Evolutionary conservation across 2,329 filamentous ascomycete species (phyloP).

Genomic region (Fusarium ramigenum): DNA sequence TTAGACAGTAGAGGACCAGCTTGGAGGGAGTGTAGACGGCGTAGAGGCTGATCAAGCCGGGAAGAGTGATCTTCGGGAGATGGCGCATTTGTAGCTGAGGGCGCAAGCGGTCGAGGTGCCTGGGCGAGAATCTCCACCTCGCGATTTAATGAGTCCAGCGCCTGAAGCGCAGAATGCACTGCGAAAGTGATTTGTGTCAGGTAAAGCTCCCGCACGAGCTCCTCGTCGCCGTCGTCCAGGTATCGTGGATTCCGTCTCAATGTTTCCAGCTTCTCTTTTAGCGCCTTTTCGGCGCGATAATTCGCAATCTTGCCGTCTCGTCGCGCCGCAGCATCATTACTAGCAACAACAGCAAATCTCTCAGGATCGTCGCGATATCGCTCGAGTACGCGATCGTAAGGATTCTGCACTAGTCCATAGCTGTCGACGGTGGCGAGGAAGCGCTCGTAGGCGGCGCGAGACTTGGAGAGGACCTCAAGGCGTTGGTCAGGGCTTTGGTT

Average conservation of each 20-base stretch:
- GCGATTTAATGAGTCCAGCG: conserved; percentile 85
- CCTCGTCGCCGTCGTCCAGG: conserved; percentile 78
- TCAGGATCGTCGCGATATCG: conserved; percentile 76
- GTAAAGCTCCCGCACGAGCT: conserved; percentile 80
- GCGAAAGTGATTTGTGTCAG: conserved; percentile 78
- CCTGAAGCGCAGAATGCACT: conserved; percentile 83
- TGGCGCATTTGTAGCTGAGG: conserved; percentile 57
- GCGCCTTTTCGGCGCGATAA: conserved; percentile 84
- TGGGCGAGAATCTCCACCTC: conserved; percentile 84
- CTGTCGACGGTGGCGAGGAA: conserved; percentile 81
- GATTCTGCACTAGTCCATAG: conserved; percentile 75
- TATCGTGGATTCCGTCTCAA: conserved; percentile 59
- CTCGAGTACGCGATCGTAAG: conserved; percentile 75
- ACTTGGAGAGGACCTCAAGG: conserved; percentile 67
- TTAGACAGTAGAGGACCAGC: conserved; percentile 79
- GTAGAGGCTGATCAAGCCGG: conserved; percentile 74
- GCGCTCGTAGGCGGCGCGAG: conserved; percentile 77
- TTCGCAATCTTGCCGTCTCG: conserved; percentile 86
- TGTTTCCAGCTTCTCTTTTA: conserved; percentile 81
- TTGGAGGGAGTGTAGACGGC: conserved; percentile 58
- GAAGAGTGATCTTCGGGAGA: conserved; percentile 66
- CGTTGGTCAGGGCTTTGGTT: conserved; percentile 64
- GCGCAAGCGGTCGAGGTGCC: conserved; percentile 67
- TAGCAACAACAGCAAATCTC: conserved; percentile 77
- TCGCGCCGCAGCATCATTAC: conserved; percentile 69